phyloP scores from a whole-genome alignment of 2,329 filamentous ascomycete species.

The Dactylellina drechsleri region DNA sequence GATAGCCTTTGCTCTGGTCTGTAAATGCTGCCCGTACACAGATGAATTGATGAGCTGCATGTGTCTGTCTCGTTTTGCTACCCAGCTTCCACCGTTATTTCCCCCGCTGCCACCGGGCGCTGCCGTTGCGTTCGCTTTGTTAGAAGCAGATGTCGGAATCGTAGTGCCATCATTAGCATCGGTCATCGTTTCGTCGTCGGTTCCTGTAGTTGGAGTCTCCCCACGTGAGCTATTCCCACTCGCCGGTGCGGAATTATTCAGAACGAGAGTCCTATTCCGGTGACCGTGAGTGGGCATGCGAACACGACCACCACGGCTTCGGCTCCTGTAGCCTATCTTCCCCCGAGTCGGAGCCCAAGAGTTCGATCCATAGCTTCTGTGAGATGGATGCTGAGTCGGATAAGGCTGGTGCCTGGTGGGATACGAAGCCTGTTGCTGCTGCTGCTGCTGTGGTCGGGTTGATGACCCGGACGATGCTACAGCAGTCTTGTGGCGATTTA shows the following conservation, averaged over 20 bases:
- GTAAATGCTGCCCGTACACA: conserved; percentile 78
- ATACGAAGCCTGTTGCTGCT: conserved; percentile 59
- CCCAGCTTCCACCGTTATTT: conserved; percentile 67
- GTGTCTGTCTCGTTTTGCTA: conserved; percentile 78
- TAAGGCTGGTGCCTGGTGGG: conserved; percentile 54
- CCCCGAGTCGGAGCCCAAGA: conserved; percentile 38
- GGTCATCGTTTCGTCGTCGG: conserved; percentile 43
- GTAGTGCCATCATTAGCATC: conserved; percentile 29
- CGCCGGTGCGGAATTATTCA: conserved; percentile 39
- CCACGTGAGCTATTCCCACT: conserved; percentile 42
- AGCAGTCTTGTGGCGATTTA: conserved; percentile 77
- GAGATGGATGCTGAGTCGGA: conserved; percentile 33
- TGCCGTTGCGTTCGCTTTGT: conserved; percentile 58
- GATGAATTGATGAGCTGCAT: conserved; percentile 84
- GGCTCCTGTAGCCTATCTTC: conserved; percentile 24
- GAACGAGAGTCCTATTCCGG: conserved; percentile 47
- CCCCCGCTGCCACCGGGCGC: conserved; percentile 55
- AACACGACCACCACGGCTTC: conserved; percentile 29
- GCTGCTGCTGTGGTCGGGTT: conserved; percentile 66
- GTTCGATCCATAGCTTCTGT: conserved; percentile 30
- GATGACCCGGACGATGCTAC: conserved; percentile 34
- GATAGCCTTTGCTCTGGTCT: conserved; percentile 75
- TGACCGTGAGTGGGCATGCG: conserved; percentile 49
- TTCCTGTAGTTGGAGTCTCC: conserved; percentile 42
- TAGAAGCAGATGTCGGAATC: conserved; percentile 58